Base-by-base conservation (phyloP, 805 yeast genomes). In the Candida verbasci region DNA sequence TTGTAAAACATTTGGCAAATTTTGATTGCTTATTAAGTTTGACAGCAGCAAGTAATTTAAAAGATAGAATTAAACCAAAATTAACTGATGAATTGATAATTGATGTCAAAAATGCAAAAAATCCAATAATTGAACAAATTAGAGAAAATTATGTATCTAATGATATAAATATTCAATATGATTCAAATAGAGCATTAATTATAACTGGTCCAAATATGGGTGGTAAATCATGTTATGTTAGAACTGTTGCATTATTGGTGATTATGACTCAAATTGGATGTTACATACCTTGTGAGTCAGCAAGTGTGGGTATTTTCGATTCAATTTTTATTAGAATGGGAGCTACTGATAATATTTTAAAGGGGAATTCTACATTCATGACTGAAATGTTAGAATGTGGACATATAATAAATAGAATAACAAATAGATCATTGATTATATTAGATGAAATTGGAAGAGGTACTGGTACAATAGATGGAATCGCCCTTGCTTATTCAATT, bases 181-280 rank as follows among this genome's bases (percentile, higher is more conserved):
- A 60, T n/a, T 54, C 62, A 3, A 68, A 75, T 10, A 66, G 86
- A 23, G 72, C 62, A 2, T 62, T 80, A 37, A 68, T 88, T 11
- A 74, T 88, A 16, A 85, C 95, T 0, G 95, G 95, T 0, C 93
- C 94, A 0, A 85, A 85, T 46, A 83, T 85, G 88, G 95, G 95
- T 8, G 95, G 95, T 3, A 86, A 86, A 53, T 80, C 88, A 6
- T 78, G 87, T 1, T 80, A 78, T 48, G 86, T 83, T 11, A 71
- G 85, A 35, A 87, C 83, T 43, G 70, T 83, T 9, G 95, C 93
- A 0, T 56, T 86, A 10, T 62, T 77, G 9, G 78, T 76, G 9
- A 74, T 86, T 7, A 73, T 86, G 82, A 77, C 83, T 1, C 95
- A 86, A 53, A 67, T 84, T 3, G 95, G 95, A 0, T 73, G 84